phyloP scores from a whole-genome alignment of 1,284 basidiomycete species.

The Coniophora puteana region DNA sequence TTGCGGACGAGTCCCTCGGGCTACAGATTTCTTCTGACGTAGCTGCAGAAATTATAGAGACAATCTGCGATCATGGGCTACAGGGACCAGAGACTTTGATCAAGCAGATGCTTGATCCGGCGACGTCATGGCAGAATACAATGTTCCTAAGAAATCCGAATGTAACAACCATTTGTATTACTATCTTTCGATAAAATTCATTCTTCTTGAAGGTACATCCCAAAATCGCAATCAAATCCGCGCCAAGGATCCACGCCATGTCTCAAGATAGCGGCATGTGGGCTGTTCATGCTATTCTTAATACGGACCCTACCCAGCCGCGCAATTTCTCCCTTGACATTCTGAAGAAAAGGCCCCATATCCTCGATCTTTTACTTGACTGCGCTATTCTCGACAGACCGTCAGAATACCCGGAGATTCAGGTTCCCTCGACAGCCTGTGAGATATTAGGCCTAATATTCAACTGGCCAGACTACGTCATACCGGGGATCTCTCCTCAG shows the following conservation, averaged over 20 bases:
- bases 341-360: conserved; percentile 19
- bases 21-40: too few relatives aligned
- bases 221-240: conserved; percentile 20
- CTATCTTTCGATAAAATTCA: too few relatives aligned
- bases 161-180: too few relatives aligned
- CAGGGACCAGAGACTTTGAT: too few relatives aligned
- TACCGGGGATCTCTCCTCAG: conserved; percentile 16
- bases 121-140: too few relatives aligned
- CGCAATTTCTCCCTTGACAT: conserved; percentile 19
- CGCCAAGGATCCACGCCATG: conserved; percentile 23
- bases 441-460: conserved; percentile 13
- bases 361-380: conserved; percentile 21
- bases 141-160: too few relatives aligned
- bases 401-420: conserved; percentile 22
- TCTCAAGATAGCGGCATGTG: conserved; percentile 25
- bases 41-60: too few relatives aligned
- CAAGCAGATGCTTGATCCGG: too few relatives aligned
- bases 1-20: too few relatives aligned
- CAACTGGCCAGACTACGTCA: conserved; percentile 7
- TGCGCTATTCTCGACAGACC: conserved; percentile 16
- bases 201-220: too few relatives aligned
- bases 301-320: conserved; percentile 18
- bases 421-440: conserved; percentile 15
- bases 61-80: too few relatives aligned
- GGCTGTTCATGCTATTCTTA: conserved; percentile 19